Evolutionary conservation across 129 eudicot species (phyloP).

Genomic region (Centella asiatica): DNA sequence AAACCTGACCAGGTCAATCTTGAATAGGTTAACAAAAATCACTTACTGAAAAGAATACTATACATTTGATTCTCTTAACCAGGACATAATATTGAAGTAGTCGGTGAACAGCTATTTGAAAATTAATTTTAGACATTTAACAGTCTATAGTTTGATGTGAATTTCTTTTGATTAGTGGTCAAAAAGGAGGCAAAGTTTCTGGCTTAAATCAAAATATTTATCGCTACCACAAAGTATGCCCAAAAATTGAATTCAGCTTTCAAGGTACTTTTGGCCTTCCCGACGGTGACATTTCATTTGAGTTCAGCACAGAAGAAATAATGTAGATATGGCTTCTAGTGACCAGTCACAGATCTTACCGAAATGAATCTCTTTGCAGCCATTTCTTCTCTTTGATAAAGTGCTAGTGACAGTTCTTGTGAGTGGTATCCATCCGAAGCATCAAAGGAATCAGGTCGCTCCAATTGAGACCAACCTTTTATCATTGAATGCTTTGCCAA

Average conservation of each 20-base stretch:
- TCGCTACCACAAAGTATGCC: background rate
- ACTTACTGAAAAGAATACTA: background rate
- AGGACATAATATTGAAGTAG: background rate
- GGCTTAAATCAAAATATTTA: background rate
- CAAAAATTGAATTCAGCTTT: no score
- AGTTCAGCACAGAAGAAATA: background rate
- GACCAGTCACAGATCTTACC: constrained; percentile 31
- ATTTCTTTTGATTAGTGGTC: background rate
- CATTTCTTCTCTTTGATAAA: constrained; percentile 41
- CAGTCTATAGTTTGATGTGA: background rate
- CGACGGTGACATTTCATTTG: background rate
- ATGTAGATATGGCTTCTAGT: background rate
- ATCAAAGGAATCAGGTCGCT: constrained; percentile 66
- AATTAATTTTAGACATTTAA: background rate
- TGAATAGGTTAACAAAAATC: constrained; percentile 11
- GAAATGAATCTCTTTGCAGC: constrained; percentile 44
- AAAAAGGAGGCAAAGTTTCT: background rate
- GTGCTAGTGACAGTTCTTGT: constrained; percentile 56
- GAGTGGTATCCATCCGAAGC: constrained; percentile 76
- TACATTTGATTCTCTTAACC: background rate
- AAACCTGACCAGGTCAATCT: constrained; percentile 30
- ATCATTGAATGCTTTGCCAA: constrained; percentile 30
- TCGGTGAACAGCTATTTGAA: background rate
- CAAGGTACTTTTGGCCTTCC: background rate
- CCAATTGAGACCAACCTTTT: constrained; percentile 70